Percentiles rank a stretch among this genome's conserved stretches.
Conservation (phyloP, 805 yeast species). For the Starmerella cellae region DNA sequence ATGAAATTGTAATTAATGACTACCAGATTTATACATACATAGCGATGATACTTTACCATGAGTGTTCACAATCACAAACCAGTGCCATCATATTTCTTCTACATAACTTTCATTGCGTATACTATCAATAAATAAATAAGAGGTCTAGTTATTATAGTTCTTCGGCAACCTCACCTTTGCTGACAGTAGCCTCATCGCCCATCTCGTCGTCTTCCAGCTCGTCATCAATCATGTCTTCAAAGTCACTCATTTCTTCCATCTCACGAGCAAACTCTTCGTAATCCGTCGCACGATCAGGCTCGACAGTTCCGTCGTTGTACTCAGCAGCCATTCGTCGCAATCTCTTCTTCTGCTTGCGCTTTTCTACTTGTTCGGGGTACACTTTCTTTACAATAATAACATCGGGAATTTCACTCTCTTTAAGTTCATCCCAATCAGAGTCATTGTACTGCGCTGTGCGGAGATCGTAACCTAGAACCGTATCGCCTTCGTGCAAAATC, state of each 20-base stretch:
- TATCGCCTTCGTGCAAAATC: conserved; percentile 90
- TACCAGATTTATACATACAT: too few species aligned
- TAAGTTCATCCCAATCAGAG: conserved; percentile 31
- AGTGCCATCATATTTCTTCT: neutral
- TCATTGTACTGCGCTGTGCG: conserved; percentile 72
- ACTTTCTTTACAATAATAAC: conserved; percentile 82
- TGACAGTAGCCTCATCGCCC: neutral
- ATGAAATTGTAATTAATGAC: conserved; percentile 25
- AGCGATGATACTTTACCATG: too few species aligned
- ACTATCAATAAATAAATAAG: neutral
- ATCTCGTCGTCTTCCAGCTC: neutral
- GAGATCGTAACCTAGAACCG: conserved; percentile 80
- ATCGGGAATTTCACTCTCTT: conserved; percentile 40
- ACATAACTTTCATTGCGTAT: neutral
- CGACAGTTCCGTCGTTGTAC: conserved; percentile 77
- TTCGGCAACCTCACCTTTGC: neutral
- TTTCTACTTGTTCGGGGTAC: conserved; percentile 63
- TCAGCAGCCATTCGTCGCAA: conserved; percentile 96
- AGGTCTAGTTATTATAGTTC: neutral
- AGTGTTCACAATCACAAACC: too few species aligned
- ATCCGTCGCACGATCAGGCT: conserved; percentile 26
- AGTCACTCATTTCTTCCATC: conserved; percentile 47
- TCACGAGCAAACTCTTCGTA: conserved; percentile 85
- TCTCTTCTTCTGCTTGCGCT: conserved; percentile 52
- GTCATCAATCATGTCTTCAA: conserved; percentile 2